A percentile compares a stretch with the other conserved stretches of the same genome.
These are phyloP conservation scores for Pelargonium exstipulatum DNA, from an alignment of 441 rosid species.

Conservation along the genomic window DNA sequence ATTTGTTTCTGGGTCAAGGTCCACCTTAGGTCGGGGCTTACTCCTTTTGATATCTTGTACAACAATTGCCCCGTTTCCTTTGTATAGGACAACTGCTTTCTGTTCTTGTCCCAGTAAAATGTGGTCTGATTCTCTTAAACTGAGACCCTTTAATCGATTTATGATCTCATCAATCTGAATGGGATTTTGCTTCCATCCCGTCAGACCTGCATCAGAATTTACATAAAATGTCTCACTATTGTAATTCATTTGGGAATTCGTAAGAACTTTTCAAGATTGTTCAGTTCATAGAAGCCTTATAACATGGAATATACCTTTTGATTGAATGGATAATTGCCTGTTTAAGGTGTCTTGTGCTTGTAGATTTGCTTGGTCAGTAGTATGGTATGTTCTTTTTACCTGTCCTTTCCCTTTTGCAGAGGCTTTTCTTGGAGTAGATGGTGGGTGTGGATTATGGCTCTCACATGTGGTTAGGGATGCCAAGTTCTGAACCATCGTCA, in stretches of 20 bases:
- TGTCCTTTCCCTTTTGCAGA: constrained; percentile 26
- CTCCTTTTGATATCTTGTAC: constrained; percentile 50
- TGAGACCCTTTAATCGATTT: constrained; percentile 39
- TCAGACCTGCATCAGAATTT: constrained; percentile 35
- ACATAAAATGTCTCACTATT: constrained; percentile 19
- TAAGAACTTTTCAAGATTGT: constrained; percentile 15
- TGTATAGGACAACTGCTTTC: constrained; percentile 53
- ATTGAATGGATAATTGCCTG: constrained; percentile 28
- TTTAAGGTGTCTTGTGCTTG: constrained; percentile 25
- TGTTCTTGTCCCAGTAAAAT: constrained; percentile 29
- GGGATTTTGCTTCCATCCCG: constrained; percentile 26
- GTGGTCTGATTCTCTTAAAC: constrained; percentile 31
- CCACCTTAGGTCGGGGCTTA: constrained; percentile 79
- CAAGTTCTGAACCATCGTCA: constrained; percentile 25
- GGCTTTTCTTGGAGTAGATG: constrained; percentile 31
- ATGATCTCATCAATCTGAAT: constrained; percentile 43
- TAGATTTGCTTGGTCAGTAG: constrained; percentile 25
- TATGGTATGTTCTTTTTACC: constrained; percentile 21
- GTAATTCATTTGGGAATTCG: constrained; percentile 16
- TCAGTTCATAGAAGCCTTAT: constrained; percentile 18
- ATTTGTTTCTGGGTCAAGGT: constrained; percentile 79
- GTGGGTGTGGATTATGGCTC: constrained; percentile 31
- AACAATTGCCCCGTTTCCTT: constrained; percentile 49
- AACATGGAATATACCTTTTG: constrained; percentile 42
- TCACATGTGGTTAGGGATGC: constrained; percentile 20